These are phyloP conservation scores for Podila clonocystis DNA, from an alignment of 192 early-diverging fungal species.

Conservation along the genomic window DNA sequence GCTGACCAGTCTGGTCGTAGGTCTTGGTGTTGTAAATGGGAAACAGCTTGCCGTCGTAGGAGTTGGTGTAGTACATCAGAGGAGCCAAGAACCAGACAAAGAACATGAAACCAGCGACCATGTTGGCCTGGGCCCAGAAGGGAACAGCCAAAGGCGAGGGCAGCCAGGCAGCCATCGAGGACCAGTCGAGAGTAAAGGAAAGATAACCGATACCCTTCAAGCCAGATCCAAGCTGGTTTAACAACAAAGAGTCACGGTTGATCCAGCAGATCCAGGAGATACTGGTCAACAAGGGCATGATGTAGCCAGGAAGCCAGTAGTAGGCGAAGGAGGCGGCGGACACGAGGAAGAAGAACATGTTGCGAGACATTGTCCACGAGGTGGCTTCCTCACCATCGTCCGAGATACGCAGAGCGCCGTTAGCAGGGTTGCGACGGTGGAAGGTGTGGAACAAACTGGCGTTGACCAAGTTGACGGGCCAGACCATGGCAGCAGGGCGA, in stretches of 20 bases:
- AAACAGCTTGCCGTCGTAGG: conserved; percentile 61
- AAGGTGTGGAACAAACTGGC: conserved; percentile 83
- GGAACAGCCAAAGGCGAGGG: conserved; percentile 75
- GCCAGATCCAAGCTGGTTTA: conserved; percentile 64
- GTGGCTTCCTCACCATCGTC: conserved; percentile 18
- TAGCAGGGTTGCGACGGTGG: conserved; percentile 65
- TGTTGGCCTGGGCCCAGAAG: conserved; percentile 75
- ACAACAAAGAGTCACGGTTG: conserved; percentile 57
- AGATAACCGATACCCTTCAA: conserved; percentile 74
- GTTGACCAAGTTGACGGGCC: conserved; percentile 82
- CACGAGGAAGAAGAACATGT: conserved; percentile 59
- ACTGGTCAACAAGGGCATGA: conserved; percentile 74
- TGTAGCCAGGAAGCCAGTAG: conserved; percentile 63
- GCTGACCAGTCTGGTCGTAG: conserved; percentile 63
- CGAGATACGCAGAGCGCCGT: conserved; percentile 14
- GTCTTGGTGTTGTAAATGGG: conserved; percentile 74
- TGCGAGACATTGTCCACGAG: conserved; percentile 56
- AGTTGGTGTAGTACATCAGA: conserved; percentile 74
- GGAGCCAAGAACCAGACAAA: conserved; percentile 82
- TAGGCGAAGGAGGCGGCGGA: conserved; percentile 56
- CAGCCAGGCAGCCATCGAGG: conserved; percentile 60
- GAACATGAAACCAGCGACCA: conserved; percentile 75
- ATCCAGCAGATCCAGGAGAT: conserved; percentile 65
- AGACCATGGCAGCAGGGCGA: conserved; percentile 86
- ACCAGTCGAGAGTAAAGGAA: conserved; percentile 82